phyloP scores from a whole-genome alignment of 331 rosid genomes.

The Rhamnella rubrinervis region DNA sequence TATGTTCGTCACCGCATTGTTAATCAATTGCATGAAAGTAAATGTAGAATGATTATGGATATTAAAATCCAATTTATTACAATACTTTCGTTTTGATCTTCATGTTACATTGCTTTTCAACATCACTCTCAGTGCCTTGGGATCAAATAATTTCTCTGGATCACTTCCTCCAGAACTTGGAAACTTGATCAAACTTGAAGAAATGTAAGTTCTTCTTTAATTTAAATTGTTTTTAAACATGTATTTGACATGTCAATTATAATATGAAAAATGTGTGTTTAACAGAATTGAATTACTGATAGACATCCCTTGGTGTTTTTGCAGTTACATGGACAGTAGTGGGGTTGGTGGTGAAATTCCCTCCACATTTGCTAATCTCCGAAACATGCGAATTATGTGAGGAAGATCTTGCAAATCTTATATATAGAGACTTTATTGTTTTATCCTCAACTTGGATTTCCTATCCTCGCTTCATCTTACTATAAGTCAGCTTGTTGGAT shows the following conservation, averaged over 20 bases:
- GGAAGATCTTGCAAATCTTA: conserved; percentile 4
- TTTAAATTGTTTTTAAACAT: neutral
- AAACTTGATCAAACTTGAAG: conserved; percentile 17
- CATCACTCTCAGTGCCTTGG: conserved; percentile 7
- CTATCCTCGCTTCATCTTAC: neutral
- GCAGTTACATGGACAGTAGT: conserved; percentile 66
- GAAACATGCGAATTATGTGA: conserved; percentile 51
- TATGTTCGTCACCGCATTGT: too few species aligned
- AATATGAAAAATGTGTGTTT: neutral
- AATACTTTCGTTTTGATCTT: neutral
- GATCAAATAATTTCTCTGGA: conserved; percentile 27
- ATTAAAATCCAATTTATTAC: neutral
- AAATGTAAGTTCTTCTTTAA: conserved; percentile 8
- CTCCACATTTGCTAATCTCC: conserved; percentile 49
- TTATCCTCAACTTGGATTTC: neutral
- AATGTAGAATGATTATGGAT: too few species aligned
- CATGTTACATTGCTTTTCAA: neutral
- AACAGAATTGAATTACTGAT: neutral
- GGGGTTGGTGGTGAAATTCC: conserved; percentile 80
- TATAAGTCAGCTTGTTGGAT: conserved; percentile 8
- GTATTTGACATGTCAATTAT: too few species aligned
- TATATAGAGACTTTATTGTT: neutral
- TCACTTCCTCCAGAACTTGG: conserved; percentile 34
- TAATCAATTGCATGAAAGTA: too few species aligned
- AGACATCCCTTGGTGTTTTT: conserved; percentile 6